Evolutionary conservation across 2,329 filamentous ascomycete genomes (phyloP).

Genomic region (Seiridium unicorne): DNA sequence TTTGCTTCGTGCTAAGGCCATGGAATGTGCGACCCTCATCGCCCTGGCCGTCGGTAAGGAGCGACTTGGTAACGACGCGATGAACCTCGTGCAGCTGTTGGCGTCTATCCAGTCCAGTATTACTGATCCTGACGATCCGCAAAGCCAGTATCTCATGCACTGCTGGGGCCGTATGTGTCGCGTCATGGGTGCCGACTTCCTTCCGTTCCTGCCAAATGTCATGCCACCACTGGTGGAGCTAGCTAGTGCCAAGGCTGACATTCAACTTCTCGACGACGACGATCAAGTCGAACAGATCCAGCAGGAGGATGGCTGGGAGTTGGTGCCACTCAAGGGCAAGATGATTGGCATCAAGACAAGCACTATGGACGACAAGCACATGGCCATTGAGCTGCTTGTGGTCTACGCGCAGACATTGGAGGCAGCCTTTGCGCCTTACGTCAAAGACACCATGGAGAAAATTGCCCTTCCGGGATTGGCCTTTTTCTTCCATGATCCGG

Average conservation of each 20-base stretch:
- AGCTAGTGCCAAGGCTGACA: slow-evolving; percentile 93
- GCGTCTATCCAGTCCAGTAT: slow-evolving; percentile 85
- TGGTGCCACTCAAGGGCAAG: slow-evolving; percentile 95
- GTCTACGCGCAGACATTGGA: slow-evolving; percentile 98
- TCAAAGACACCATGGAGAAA: slow-evolving; percentile 91
- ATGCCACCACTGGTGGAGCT: slow-evolving; percentile 92
- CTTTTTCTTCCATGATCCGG: slow-evolving; percentile 99
- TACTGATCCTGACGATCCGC: slow-evolving; percentile 88
- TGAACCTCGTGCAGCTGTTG: slow-evolving; percentile 83
- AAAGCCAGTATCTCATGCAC: slow-evolving; percentile 95
- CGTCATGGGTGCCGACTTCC: slow-evolving; percentile 84
- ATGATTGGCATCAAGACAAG: slow-evolving; percentile 98
- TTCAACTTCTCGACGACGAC: slow-evolving; percentile 92
- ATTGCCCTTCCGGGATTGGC: slow-evolving; percentile 90
- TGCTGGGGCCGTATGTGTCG: slow-evolving; percentile 99
- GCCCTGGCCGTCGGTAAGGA: slow-evolving; percentile 93
- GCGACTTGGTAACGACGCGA: slow-evolving; percentile 82
- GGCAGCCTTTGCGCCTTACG: slow-evolving; percentile 86
- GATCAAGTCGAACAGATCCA: slow-evolving; percentile 91
- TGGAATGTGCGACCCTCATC: slow-evolving; percentile 98
- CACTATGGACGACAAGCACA: slow-evolving; percentile 96
- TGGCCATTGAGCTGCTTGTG: slow-evolving; percentile 97
- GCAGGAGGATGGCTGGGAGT: slow-evolving; percentile 95
- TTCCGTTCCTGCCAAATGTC: slow-evolving; percentile 87
- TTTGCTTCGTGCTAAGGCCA: slow-evolving; percentile 89